Conservation (phyloP, 2,329 filamentous ascomycete species). For the Dactylellina parvicollis region DNA sequence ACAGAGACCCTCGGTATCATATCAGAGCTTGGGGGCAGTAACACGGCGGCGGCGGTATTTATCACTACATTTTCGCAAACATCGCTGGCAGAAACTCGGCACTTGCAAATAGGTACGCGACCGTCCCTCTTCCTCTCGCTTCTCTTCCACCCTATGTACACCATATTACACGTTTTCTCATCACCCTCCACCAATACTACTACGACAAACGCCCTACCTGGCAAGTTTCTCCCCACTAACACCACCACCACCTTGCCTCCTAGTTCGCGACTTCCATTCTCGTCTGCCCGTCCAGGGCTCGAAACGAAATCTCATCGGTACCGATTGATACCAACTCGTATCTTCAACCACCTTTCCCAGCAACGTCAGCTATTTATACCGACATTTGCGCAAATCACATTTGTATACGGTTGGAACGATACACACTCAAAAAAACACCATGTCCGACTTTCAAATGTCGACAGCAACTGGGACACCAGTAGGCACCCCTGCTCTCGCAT, state of each 20-base stretch:
- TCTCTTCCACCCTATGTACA: not conserved
- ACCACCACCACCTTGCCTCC: not conserved
- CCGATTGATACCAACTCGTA: constrained; percentile 3
- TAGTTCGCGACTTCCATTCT: constrained; percentile 31
- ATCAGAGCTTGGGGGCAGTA: constrained; percentile 44
- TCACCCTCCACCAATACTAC: constrained; percentile 2
- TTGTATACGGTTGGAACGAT: constrained; percentile 12
- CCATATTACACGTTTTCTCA: not conserved
- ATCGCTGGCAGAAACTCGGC: constrained; percentile 44
- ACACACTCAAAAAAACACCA: not conserved
- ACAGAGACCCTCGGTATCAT: constrained; percentile 23
- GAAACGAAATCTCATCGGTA: constrained; percentile 18
- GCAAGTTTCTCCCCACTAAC: not conserved
- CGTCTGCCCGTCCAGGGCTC: constrained; percentile 36
- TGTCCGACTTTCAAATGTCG: constrained; percentile 39
- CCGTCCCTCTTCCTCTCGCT: constrained; percentile 18
- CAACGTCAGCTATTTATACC: not conserved
- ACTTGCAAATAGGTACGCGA: constrained; percentile 45
- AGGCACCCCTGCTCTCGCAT: not conserved
- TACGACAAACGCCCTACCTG: constrained; percentile 30
- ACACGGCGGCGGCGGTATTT: constrained; percentile 32
- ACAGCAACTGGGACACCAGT: constrained; percentile 42
- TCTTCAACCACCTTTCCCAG: constrained; percentile 4
- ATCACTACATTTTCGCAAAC: constrained; percentile 28
- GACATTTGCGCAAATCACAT: not conserved